phyloP scores from a whole-genome alignment of 1,284 basidiomycete genomes.

The Amylostereum areolatum region DNA sequence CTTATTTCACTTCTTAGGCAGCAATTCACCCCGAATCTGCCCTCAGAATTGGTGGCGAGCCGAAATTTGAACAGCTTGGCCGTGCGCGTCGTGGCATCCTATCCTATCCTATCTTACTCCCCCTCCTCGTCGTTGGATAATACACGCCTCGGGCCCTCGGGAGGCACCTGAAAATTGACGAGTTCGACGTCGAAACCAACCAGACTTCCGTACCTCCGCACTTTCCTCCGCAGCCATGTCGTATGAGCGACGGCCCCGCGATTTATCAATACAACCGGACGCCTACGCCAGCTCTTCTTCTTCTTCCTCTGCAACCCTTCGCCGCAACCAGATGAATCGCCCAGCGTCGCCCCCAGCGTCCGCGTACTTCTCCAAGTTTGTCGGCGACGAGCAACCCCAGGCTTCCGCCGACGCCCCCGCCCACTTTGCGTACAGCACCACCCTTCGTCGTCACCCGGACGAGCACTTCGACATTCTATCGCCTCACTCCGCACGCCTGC shows the following conservation, averaged over 20 bases:
- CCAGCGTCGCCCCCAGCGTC: conserved; percentile 68
- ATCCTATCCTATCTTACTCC: too few relatives aligned
- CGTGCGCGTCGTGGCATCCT: too few relatives aligned
- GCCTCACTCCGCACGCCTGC: conserved; percentile 22
- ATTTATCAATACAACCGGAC: not conserved
- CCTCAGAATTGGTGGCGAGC: too few relatives aligned
- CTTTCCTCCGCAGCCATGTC: too few relatives aligned
- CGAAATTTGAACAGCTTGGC: too few relatives aligned
- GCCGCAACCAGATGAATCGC: conserved; percentile 17
- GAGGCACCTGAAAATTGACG: too few relatives aligned
- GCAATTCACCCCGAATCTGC: too few relatives aligned
- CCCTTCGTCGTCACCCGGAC: conserved; percentile 62
- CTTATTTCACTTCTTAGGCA: too few relatives aligned
- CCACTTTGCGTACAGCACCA: conserved; percentile 82
- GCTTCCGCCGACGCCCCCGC: conserved; percentile 55
- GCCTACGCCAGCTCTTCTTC: not conserved
- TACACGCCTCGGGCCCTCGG: too few relatives aligned
- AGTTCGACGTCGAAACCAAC: too few relatives aligned
- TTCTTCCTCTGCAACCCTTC: not conserved
- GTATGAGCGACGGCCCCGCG: not conserved
- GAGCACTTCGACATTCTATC: conserved; percentile 32
- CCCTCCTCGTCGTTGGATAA: too few relatives aligned
- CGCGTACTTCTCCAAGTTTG: conserved; percentile 61
- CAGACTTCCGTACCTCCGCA: too few relatives aligned
- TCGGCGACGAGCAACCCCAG: conserved; percentile 37